Conservation (phyloP, 345 rosid genomes). For the Triadica sebifera region DNA sequence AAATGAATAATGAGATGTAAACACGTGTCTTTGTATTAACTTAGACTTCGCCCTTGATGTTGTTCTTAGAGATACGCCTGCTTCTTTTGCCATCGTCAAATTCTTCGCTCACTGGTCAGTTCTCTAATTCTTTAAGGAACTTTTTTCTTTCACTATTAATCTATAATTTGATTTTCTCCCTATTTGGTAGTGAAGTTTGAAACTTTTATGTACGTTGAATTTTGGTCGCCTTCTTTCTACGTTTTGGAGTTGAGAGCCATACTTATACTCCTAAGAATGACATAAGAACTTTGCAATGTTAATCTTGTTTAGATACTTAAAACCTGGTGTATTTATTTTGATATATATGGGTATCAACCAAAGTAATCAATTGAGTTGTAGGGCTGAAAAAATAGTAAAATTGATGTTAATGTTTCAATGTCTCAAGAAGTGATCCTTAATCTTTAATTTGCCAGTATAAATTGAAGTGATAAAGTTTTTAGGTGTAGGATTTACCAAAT, state of each 20-base stretch:
- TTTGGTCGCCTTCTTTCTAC: background rate
- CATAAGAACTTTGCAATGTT: background rate
- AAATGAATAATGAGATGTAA: too few species aligned
- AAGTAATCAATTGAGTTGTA: background rate
- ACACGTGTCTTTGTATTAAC: too few species aligned
- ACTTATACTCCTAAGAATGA: background rate
- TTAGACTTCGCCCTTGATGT: too few species aligned
- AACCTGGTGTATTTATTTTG: too few species aligned
- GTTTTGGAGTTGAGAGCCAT: background rate
- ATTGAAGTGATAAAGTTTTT: background rate
- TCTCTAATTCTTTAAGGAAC: background rate
- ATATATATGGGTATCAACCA: background rate
- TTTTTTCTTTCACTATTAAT: too few species aligned
- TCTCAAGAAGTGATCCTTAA: background rate
- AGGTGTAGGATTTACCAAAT: background rate
- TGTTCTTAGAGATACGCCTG: constrained; percentile 63
- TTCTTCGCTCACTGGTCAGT: constrained; percentile 89
- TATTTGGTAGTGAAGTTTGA: background rate
- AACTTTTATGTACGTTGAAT: background rate
- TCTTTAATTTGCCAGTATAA: background rate
- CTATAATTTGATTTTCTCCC: background rate
- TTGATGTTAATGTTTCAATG: background rate
- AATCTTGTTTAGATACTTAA: background rate
- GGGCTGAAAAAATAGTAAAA: background rate
- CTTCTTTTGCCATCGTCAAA: constrained; percentile 73